phyloP scores from a whole-genome alignment of 2,329 filamentous ascomycete species.

The Paracoccidioides lutzii region DNA sequence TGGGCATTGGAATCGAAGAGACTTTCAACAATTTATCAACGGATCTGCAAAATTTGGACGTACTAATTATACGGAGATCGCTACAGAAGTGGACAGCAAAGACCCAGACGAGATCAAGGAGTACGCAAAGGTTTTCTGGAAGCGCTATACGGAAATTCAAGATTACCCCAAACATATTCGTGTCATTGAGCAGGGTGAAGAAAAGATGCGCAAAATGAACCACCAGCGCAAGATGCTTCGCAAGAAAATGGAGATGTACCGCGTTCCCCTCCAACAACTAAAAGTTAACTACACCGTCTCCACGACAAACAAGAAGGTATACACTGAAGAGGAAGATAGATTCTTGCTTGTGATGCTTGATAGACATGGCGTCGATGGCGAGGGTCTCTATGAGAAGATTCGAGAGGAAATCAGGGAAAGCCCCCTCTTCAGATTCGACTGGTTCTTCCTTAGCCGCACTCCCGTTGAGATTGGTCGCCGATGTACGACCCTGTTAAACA shows the following conservation, averaged over 20 bases:
- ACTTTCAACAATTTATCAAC: slow-evolving; percentile 97
- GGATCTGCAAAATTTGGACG: slow-evolving; percentile 87
- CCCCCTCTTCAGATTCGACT: slow-evolving; percentile 93
- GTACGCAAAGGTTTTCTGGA: slow-evolving; percentile 94
- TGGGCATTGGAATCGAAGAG: slow-evolving; percentile 86
- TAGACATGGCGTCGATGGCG: slow-evolving; percentile 80
- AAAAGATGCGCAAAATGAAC: slow-evolving; percentile 74
- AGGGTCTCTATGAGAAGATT: slow-evolving; percentile 82
- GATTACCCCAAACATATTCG: slow-evolving; percentile 83
- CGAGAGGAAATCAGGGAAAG: slow-evolving; percentile 94
- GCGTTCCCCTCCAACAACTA: slow-evolving; percentile 93
- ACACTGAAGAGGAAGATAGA: slow-evolving; percentile 94
- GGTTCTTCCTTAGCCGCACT: slow-evolving; percentile 96
- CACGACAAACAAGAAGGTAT: slow-evolving; percentile 99
- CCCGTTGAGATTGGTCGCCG: slow-evolving; percentile 83
- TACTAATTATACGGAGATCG: slow-evolving; percentile 70
- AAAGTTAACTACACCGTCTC: slow-evolving; percentile 99
- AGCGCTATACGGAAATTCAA: slow-evolving; percentile 77
- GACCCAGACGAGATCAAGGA: slow-evolving; percentile 69
- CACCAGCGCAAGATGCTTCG: slow-evolving; percentile 85
- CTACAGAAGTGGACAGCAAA: slow-evolving; percentile 86
- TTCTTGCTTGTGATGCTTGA: slow-evolving; percentile 91
- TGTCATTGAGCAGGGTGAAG: slow-evolving; percentile 84
- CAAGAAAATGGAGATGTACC: slow-evolving; percentile 92
- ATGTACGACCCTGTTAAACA: slow-evolving; percentile 87